Evolutionary conservation across 75 land plant species (phyloP).

Genomic region (Cunninghamia lanceolata): DNA sequence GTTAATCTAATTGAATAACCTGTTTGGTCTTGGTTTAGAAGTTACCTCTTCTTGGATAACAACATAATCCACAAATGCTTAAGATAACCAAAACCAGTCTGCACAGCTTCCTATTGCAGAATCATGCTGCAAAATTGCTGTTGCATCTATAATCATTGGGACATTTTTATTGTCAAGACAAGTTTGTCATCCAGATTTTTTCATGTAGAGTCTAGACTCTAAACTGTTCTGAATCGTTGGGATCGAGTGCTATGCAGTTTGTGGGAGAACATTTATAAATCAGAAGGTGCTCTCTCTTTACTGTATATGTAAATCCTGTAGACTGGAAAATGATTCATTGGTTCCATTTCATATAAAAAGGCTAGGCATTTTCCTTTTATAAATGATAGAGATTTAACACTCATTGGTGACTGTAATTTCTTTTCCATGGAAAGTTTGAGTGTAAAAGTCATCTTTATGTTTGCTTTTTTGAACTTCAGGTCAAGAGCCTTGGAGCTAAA

Average conservation of each 20-base stretch:
- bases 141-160: not conserved
- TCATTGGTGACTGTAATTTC: not conserved
- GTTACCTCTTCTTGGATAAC: not conserved
- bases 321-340: not conserved
- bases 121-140: not conserved
- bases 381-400: not conserved
- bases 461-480: constrained; percentile 35
- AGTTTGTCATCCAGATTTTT: not conserved
- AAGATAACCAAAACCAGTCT: not conserved
- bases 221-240: not conserved
- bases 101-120: not conserved
- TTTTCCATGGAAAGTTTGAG: not conserved
- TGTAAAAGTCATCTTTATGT: not conserved
- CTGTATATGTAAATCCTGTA: not conserved
- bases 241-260: not conserved
- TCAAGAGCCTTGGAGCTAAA: constrained; percentile 90
- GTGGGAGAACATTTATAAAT: not conserved
- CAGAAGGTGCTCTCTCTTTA: not conserved
- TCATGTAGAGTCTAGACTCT: not conserved
- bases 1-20: not conserved
- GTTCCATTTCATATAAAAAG: not conserved
- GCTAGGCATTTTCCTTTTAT: not conserved
- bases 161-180: not conserved
- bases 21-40: constrained; percentile 2
- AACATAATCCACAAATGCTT: not conserved